phyloP scores from a whole-genome alignment of 305 asterid species.

The Fraxinus baroniana region DNA sequence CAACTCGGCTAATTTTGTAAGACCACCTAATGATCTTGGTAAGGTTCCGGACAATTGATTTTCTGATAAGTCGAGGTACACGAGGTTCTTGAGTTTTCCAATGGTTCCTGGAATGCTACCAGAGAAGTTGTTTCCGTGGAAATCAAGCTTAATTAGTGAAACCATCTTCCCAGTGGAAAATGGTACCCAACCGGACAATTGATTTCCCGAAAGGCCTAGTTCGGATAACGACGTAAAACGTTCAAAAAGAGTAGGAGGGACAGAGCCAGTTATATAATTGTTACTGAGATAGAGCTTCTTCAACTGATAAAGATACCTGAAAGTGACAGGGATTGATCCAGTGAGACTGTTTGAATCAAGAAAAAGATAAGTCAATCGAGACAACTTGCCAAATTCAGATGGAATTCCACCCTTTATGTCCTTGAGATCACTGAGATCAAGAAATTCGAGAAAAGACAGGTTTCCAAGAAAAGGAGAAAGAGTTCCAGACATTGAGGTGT shows the following conservation, averaged over 20 bases:
- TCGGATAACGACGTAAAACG: slow-evolving; percentile 30
- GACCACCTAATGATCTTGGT: slow-evolving; percentile 45
- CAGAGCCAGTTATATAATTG: slow-evolving; percentile 43
- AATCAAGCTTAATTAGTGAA: slow-evolving; percentile 39
- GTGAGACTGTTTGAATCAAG: slow-evolving; percentile 47
- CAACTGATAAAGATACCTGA: slow-evolving; percentile 28
- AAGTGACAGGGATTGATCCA: slow-evolving; percentile 46
- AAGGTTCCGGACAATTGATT: slow-evolving; percentile 46
- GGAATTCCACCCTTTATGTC: slow-evolving; percentile 50
- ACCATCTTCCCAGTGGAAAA: slow-evolving; percentile 37
- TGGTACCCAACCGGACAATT: slow-evolving; percentile 48
- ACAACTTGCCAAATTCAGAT: slow-evolving; percentile 45
- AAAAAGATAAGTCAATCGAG: slow-evolving; percentile 31
- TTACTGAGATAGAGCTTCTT: slow-evolving; percentile 34
- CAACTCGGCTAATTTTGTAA: slow-evolving; percentile 35
- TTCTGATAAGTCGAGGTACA: slow-evolving; percentile 39
- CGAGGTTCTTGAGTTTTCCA: slow-evolving; percentile 39
- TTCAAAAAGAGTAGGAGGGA: slow-evolving; percentile 38
- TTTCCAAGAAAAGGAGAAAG: slow-evolving; percentile 59
- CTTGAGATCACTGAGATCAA: slow-evolving; percentile 60
- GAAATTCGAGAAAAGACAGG: slow-evolving; percentile 49
- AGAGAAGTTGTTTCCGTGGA: slow-evolving; percentile 45
- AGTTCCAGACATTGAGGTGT: slow-evolving; percentile 52
- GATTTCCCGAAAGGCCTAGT: slow-evolving; percentile 46
- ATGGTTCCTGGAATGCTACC: slow-evolving; percentile 43